These are phyloP conservation scores for Leccinum barrowsii DNA, from an alignment of 768 basidiomycete species.

Conservation along the genomic window DNA sequence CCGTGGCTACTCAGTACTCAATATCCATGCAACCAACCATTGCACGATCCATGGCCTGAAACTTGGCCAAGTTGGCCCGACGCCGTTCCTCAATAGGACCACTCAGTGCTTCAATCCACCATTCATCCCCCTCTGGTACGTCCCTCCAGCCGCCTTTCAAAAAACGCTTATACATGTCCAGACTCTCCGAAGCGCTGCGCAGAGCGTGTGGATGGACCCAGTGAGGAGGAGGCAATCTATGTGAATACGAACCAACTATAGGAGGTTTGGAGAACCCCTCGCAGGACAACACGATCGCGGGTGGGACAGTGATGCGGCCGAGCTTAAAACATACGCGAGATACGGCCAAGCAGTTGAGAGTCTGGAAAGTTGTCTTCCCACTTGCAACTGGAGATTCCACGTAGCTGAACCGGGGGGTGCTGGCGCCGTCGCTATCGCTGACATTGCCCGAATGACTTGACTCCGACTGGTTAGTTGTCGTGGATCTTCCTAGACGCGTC, in stretches of 20 bases:
- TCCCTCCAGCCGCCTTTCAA: conserved; percentile 55
- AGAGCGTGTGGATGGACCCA: conserved; percentile 1
- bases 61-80: conserved; percentile 7
- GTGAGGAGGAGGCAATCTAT: too few species aligned
- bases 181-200: conserved; percentile 9
- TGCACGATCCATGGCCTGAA: conserved; percentile 6
- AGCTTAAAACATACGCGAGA: conserved; percentile 66
- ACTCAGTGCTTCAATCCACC: conserved; percentile 62
- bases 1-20: neutral
- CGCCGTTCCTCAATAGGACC: conserved; percentile 38
- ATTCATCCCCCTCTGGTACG: conserved; percentile 41
- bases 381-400: too few species aligned
- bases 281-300: conserved; percentile 51
- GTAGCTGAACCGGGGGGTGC: too few species aligned
- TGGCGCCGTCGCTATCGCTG: too few species aligned
- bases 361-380: conserved; percentile 24
- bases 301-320: conserved; percentile 69
- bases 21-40: conserved; percentile 5
- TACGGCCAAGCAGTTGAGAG: conserved; percentile 44
- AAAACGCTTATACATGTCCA: conserved; percentile 40
- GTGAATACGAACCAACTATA: too few species aligned
- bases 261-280: conserved; percentile 44
- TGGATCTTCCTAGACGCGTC: too few species aligned
- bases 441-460: too few species aligned
- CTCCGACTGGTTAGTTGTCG: too few species aligned